Evolutionary conservation across 2,329 filamentous ascomycete species (phyloP).

Genomic region (Pseudovirgaria hyperparasitica): DNA sequence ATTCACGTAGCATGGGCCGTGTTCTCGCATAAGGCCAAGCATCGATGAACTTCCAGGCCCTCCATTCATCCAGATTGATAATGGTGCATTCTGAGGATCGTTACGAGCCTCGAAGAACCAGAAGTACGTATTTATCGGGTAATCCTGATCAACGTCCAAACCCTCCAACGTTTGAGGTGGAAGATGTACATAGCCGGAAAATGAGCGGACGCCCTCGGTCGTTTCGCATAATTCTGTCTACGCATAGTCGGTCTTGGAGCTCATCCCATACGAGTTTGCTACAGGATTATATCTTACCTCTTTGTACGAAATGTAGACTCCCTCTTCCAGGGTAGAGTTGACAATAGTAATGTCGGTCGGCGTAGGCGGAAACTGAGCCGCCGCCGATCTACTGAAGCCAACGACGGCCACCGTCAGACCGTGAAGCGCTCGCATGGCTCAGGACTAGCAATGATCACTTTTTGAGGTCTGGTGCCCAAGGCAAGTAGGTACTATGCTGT

Average conservation of each 20-base stretch:
- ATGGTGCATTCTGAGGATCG: slow-evolving; percentile 40
- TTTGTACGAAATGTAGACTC: slow-evolving; percentile 31
- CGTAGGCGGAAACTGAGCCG: slow-evolving; percentile 28
- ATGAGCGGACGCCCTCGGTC: slow-evolving; percentile 41
- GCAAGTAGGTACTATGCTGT: too few relatives aligned
- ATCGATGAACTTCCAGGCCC: slow-evolving; percentile 43
- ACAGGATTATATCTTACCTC: slow-evolving; percentile 17
- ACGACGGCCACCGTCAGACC: too few relatives aligned
- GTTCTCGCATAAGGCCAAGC: slow-evolving; percentile 28
- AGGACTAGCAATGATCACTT: too few relatives aligned
- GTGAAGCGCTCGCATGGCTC: too few relatives aligned
- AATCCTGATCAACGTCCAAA: slow-evolving; percentile 28
- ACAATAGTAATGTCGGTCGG: slow-evolving; percentile 25
- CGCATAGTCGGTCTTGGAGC: not conserved
- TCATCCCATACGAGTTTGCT: slow-evolving; percentile 3
- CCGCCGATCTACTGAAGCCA: too few relatives aligned
- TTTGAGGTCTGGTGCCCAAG: too few relatives aligned
- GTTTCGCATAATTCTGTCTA: slow-evolving; percentile 40
- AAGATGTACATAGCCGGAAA: slow-evolving; percentile 47
- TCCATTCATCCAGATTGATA: slow-evolving; percentile 49
- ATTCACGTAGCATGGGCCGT: slow-evolving; percentile 42
- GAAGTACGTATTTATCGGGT: slow-evolving; percentile 48
- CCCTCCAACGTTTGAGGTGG: slow-evolving; percentile 32
- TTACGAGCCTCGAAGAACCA: slow-evolving; percentile 51
- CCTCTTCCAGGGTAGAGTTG: slow-evolving; percentile 25